These are phyloP conservation scores for Scedosporium aurantiacum DNA, from an alignment of 2,329 filamentous ascomycete genomes.

Conservation along the genomic window DNA sequence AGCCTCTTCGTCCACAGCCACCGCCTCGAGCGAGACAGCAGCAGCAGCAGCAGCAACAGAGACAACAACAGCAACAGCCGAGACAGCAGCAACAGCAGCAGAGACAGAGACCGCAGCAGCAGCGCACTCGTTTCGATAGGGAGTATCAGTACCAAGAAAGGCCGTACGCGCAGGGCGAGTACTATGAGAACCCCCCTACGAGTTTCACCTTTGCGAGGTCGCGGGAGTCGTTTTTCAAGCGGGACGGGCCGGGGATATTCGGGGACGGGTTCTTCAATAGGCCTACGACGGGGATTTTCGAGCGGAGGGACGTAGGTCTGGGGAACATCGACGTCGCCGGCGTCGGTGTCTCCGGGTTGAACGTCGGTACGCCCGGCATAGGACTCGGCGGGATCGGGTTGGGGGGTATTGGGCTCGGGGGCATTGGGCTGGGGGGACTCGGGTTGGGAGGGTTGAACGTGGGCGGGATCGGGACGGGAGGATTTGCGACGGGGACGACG, in stretches of 20 bases:
- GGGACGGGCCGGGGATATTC: not conserved
- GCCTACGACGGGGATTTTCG: not conserved
- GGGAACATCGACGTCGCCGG: not conserved
- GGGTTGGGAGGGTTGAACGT: not conserved
- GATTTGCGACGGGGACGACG: not conserved
- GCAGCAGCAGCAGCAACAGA: not conserved
- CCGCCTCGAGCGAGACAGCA: not conserved
- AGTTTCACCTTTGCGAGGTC: constrained; percentile 2
- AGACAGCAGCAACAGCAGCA: not conserved
- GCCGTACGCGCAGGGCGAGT: not conserved
- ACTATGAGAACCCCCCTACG: not conserved
- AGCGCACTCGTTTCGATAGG: not conserved
- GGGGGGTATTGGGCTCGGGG: not conserved
- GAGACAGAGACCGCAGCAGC: not conserved
- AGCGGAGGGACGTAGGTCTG: not conserved
- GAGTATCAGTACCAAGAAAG: not conserved
- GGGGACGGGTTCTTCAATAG: not conserved
- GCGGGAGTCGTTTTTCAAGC: constrained; percentile 2
- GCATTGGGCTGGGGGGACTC: not conserved
- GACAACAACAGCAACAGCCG: not conserved
- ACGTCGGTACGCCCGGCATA: not conserved
- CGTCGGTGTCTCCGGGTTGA: not conserved
- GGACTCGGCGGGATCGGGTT: not conserved
- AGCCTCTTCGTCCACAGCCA: too few relatives aligned
- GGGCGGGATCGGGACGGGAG: not conserved